A percentile compares a stretch with the other conserved stretches of the same genome.
Conservation (phyloP, 2,329 filamentous ascomycete genomes). For the Talaromyces rugulosus region DNA sequence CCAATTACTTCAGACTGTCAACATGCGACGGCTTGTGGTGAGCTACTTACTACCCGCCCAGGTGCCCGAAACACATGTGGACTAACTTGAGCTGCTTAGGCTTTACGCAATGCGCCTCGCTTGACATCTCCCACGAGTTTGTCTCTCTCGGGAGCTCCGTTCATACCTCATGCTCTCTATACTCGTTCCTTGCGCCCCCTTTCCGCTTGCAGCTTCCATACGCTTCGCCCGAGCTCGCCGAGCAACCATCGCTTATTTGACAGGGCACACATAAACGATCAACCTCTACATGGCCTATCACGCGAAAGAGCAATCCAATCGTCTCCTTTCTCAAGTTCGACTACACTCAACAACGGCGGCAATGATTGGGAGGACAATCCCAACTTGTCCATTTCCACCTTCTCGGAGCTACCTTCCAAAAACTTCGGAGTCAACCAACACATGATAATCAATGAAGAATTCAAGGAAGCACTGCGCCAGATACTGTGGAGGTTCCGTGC, state of each 20-base stretch:
- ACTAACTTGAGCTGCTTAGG: not conserved
- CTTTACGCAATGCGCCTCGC: not conserved
- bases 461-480: constrained; percentile 82
- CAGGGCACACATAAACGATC: not conserved
- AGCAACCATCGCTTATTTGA: not conserved
- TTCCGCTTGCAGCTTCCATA: constrained; percentile 2
- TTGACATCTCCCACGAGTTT: not conserved
- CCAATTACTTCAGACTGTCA: constrained; percentile 16
- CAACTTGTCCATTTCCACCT: constrained; percentile 66
- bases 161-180: not conserved
- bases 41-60: not conserved
- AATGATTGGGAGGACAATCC: constrained; percentile 72
- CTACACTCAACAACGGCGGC: constrained; percentile 18
- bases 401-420: constrained; percentile 70
- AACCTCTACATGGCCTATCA: not conserved
- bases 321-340: constrained; percentile 14
- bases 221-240: not conserved
- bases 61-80: not conserved
- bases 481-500: constrained; percentile 89
- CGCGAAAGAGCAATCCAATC: constrained; percentile 1
- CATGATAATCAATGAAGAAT: constrained; percentile 91
- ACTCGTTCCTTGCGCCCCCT: not conserved
- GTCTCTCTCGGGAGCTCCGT: not conserved
- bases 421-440: constrained; percentile 95
- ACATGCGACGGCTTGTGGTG: constrained; percentile 30